Base-by-base conservation (phyloP, 371 early-diverging fungal species). In the Mycotypha africana region DNA sequence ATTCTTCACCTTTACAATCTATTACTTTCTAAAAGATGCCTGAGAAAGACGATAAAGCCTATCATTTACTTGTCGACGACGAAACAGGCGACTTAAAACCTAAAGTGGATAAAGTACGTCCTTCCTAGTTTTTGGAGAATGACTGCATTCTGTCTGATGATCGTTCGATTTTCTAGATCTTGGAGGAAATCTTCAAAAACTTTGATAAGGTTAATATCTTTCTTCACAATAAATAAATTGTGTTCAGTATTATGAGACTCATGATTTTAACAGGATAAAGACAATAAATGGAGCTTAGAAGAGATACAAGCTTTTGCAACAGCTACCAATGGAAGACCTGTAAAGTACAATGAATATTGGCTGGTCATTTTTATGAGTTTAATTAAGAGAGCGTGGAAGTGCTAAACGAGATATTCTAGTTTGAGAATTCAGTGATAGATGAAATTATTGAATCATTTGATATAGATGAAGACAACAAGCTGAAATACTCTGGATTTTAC, bases 271-370 rank as follows among this genome's bases (percentile, higher is more conserved):
- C 33, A 70, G 59, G 82, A 80, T 57, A 68, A 74, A 47, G 87
- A 89, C 49, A 78, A 75, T 11, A 76, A 72, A 34, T 62, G 85
- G 64, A 78, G 67, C 53, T 43, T 51, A 23, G 51, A 63, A 20
- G 89, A 89, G 46, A 48, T 86, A 48, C 78, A 87, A 41, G 80
- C 65, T 6, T 87, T 86, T 70, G 86, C 86, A 14, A 65, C 67
- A 33, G 84, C 79, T 25, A 80, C 86, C 10, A 89, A 87, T 45
- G 87, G 85, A 38, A 74, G 76, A 23, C 67, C 80, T 60, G 84
- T 86, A 64, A 60, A 66, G 57, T 30, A 30, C 20, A 20, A 41
- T n/a, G 9, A n/a, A n/a, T n/a, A n/a, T n/a, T n/a, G n/a, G n/a
- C n/a, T n/a, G n/a, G n/a, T n/a, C n/a, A n/a, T n/a, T n/a, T n/a